Percentiles rank a stretch among this genome's conserved stretches.
These are phyloP conservation scores for Moniliophthora roreri DNA, from an alignment of 1,284 basidiomycete genomes.

Conservation along the genomic window DNA sequence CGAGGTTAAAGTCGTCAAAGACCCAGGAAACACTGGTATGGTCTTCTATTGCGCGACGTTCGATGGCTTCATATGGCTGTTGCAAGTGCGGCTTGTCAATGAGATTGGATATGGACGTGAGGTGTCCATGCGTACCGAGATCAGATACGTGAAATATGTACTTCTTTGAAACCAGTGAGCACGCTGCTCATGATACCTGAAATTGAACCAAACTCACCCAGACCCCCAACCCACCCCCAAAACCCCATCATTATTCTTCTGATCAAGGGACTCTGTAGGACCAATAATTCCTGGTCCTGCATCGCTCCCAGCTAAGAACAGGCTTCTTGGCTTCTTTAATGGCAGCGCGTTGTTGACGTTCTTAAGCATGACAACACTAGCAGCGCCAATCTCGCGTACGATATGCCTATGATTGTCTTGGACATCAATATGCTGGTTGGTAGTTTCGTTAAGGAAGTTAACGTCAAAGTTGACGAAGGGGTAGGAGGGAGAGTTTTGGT, in stretches of 20 bases:
- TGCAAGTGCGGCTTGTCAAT: neutral
- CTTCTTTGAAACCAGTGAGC: slow-evolving; percentile 32
- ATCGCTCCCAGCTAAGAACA: slow-evolving; percentile 68
- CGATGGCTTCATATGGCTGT: slow-evolving; percentile 41
- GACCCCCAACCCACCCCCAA: slow-evolving; percentile 46
- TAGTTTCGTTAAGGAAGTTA: slow-evolving; percentile 40
- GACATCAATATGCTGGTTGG: slow-evolving; percentile 73
- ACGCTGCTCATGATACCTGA: no score
- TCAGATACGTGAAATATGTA: slow-evolving; percentile 34
- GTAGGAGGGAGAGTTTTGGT: slow-evolving; percentile 51
- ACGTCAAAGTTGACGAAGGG: slow-evolving; percentile 55
- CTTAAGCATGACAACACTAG: slow-evolving; percentile 78
- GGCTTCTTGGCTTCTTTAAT: slow-evolving; percentile 52
- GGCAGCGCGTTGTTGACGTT: slow-evolving; percentile 68
- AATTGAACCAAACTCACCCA: slow-evolving; percentile 44
- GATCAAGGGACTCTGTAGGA: slow-evolving; percentile 69
- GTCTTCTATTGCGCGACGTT: slow-evolving; percentile 28
- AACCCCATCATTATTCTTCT: slow-evolving; percentile 61
- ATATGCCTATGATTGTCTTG: slow-evolving; percentile 69
- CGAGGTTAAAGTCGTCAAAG: slow-evolving; percentile 33
- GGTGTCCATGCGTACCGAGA: slow-evolving; percentile 26
- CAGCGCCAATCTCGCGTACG: slow-evolving; percentile 67
- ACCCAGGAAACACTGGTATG: slow-evolving; percentile 35
- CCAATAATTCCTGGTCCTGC: slow-evolving; percentile 71
- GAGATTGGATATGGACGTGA: neutral